phyloP scores from a whole-genome alignment of 2,329 filamentous ascomycete species.

The Lithohypha guttulata region DNA sequence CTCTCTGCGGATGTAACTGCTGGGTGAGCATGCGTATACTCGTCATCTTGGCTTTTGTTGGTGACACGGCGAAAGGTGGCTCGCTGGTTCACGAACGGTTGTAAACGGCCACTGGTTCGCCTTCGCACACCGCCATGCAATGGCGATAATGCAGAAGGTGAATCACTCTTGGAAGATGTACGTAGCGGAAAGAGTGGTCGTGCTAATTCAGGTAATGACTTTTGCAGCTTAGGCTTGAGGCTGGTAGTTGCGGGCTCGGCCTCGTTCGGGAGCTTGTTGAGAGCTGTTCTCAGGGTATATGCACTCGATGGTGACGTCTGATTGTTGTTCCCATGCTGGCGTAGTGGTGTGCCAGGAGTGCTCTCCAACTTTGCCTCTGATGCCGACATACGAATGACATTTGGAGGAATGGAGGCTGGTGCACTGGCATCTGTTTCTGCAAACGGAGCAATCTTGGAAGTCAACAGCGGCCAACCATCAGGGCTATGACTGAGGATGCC shows the following conservation, averaged over 20 bases:
- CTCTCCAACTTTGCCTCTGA: background rate
- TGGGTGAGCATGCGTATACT: background rate
- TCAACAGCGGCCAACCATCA: conserved; percentile 3
- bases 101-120: background rate
- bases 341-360: background rate
- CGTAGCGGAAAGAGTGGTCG: conserved; percentile 4
- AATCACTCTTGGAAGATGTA: background rate
- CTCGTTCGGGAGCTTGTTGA: background rate
- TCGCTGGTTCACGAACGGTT: conserved; percentile 1
- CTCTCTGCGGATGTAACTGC: background rate
- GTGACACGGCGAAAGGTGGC: background rate
- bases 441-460: conserved; percentile 5
- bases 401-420: no score
- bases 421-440: background rate
- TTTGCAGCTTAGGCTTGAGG: background rate
- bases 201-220: background rate
- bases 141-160: background rate
- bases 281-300: conserved; percentile 4
- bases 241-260: background rate
- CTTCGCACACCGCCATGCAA: background rate
- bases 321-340: background rate
- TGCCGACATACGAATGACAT: background rate
- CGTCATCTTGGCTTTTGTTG: background rate
- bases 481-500: background rate
- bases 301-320: conserved; percentile 1